These are phyloP conservation scores for Beauveria varroae DNA, from an alignment of 2,329 filamentous ascomycete genomes.

Conservation along the genomic window DNA sequence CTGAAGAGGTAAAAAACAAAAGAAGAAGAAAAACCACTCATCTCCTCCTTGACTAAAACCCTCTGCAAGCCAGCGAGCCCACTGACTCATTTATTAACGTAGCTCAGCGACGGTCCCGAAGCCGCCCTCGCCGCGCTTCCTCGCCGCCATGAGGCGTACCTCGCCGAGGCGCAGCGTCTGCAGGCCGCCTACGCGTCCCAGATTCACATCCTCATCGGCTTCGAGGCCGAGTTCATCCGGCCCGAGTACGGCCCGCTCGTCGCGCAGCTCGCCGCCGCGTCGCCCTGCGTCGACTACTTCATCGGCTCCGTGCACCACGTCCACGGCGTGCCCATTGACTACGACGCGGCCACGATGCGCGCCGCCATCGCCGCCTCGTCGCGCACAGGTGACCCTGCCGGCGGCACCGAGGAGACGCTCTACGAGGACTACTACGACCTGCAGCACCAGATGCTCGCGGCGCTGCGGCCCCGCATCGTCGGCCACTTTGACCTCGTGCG, in stretches of 20 bases:
- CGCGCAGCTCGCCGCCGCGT: conserved; percentile 46
- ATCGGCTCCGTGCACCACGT: conserved; percentile 91
- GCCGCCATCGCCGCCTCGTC: conserved; percentile 28
- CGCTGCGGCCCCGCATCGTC: conserved; percentile 67
- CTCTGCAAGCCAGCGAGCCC: too few relatives aligned
- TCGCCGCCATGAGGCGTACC: conserved; percentile 61
- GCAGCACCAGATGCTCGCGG: conserved; percentile 72
- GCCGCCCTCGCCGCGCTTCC: conserved; percentile 40
- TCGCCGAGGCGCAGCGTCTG: conserved; percentile 66
- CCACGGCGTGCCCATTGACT: conserved; percentile 82
- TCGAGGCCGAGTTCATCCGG: conserved; percentile 91
- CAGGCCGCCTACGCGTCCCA: conserved; percentile 59
- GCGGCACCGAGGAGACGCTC: conserved; percentile 58
- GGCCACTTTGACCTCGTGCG: conserved; percentile 93
- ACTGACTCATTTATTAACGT: not conserved
- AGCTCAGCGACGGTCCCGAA: conserved; percentile 41
- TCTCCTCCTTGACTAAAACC: too few relatives aligned
- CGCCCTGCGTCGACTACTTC: conserved; percentile 72
- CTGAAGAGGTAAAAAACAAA: conserved; percentile 62
- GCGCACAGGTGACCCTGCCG: conserved; percentile 6
- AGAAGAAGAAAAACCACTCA: not conserved
- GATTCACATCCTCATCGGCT: conserved; percentile 79
- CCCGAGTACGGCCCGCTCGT: conserved; percentile 54
- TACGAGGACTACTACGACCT: conserved; percentile 83
- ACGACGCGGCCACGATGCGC: conserved; percentile 60